phyloP scores from a whole-genome alignment of 202 grass and related monocot genomes.

The Zizania palustris region DNA sequence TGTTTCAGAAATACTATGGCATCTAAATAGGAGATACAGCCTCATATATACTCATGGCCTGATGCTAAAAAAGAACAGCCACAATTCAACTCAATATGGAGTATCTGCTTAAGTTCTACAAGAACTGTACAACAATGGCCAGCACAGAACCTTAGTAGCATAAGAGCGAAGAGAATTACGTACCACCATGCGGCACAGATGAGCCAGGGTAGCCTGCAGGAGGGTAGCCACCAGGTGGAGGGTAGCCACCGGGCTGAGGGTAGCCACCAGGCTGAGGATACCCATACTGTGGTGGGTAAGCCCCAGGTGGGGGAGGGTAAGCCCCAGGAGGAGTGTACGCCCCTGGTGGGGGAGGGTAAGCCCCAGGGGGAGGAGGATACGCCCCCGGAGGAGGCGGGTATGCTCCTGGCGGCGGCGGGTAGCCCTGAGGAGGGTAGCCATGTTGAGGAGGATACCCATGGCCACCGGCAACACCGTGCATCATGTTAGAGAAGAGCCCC shows the following conservation, averaged over 20 bases:
- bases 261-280: slow-evolving; percentile 48
- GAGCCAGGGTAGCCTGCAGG: slow-evolving; percentile 43
- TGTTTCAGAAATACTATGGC: background rate
- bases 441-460: slow-evolving; percentile 55
- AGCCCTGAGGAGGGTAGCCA: slow-evolving; percentile 69
- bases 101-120: background rate
- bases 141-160: background rate
- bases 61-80: background rate
- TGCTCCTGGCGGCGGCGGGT: slow-evolving; percentile 37
- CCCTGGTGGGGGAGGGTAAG: slow-evolving; percentile 45
- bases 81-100: background rate
- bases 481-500: slow-evolving; percentile 67
- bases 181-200: slow-evolving; percentile 54
- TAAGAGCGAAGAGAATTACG: slow-evolving; percentile 8
- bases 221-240: slow-evolving; percentile 50
- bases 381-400: slow-evolving; percentile 46
- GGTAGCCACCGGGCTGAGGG: slow-evolving; percentile 48
- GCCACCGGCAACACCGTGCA: slow-evolving; percentile 35
- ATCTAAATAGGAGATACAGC: background rate
- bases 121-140: background rate
- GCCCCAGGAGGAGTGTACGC: slow-evolving; percentile 46
- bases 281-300: slow-evolving; percentile 51
- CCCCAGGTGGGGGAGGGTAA: slow-evolving; percentile 48
- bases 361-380: slow-evolving; percentile 29
- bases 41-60: background rate